Base-by-base conservation (phyloP, 73 alveolate genomes). In the Stentor coeruleus region DNA sequence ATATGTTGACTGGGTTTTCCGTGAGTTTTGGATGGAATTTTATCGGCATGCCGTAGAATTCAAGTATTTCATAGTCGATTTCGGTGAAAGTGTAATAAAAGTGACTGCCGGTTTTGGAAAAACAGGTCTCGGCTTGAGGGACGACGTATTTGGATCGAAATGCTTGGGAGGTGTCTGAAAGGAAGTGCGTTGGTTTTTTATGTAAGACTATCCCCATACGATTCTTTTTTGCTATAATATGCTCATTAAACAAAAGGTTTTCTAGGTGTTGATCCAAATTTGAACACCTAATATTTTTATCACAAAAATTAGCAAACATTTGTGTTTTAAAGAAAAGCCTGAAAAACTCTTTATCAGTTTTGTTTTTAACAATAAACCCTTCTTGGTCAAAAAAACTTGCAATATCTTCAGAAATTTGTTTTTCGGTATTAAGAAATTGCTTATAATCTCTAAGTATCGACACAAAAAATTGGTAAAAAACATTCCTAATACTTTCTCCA, bases 211-310 rank as follows among this genome's bases (percentile, higher is more conserved):
- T 20, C 42, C 37, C 37, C 14, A 40, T 28, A 14, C 79, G n/a
- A 33, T 66, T 66, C 39, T 20, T 66, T 66, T 66, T 66, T 2
- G 39, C 42, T 66, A 66, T 15, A 66, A 66, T 66, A 66, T 31
- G n/a, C 36, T 66, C 79, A 66, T 66, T 31, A 66, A 66, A 66
- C n/a, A 20, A 66, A 20, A 66, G 37, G 33, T 20, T 31, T 33
- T 66, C 79, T 26, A 66, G 14, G 14, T 66, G 37, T 20, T 66
- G 40, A 26, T 66, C 79, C n/a, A 20, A 28, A 33, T 66, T 66
- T 31, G n/a, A 14, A 1, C 49, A 40, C 2, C 39, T 66, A 14
- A 66, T 28, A 1, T 66, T 66, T 66, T 66, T 66, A 1, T 20
- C 79, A 20, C n/a, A 66, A 66, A 66, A 66, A 2, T 31, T 26